Evolutionary conservation across 768 basidiomycete species (phyloP).

Genomic region (Macrolepiota fuliginosa): DNA sequence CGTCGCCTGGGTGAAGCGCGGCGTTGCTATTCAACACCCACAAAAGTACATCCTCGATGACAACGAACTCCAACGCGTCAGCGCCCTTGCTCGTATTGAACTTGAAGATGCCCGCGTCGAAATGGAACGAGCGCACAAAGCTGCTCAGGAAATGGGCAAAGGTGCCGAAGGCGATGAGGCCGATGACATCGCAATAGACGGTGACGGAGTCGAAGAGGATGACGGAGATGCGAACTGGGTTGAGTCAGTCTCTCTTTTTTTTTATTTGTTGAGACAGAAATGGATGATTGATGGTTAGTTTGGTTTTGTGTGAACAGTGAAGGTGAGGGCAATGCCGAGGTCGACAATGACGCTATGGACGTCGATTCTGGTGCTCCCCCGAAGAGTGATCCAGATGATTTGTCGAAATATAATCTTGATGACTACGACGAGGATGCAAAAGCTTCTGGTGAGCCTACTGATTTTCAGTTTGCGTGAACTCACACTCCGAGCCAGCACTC

Average conservation of each 20-base stretch:
- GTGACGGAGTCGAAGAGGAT: slow-evolving; percentile 41
- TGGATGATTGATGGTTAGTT: slow-evolving; percentile 15
- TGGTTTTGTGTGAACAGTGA: slow-evolving; percentile 26
- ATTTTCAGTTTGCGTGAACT: background rate
- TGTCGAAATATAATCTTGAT: slow-evolving; percentile 88
- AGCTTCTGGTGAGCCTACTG: slow-evolving; percentile 27
- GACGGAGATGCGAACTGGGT: slow-evolving; percentile 70
- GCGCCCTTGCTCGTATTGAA: slow-evolving; percentile 80
- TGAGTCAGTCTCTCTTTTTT: slow-evolving; percentile 62
- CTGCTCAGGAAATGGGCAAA: slow-evolving; percentile 67
- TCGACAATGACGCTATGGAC: slow-evolving; percentile 63
- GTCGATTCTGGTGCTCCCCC: slow-evolving; percentile 40
- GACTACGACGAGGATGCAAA: slow-evolving; percentile 82
- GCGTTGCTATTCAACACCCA: slow-evolving; percentile 73
- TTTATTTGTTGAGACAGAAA: slow-evolving; percentile 5
- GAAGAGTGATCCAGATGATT: slow-evolving; percentile 52
- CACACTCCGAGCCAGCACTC: slow-evolving; percentile 36
- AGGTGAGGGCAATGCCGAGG: slow-evolving; percentile 48
- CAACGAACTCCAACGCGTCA: slow-evolving; percentile 85
- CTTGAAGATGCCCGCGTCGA: slow-evolving; percentile 89
- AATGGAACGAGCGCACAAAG: slow-evolving; percentile 77
- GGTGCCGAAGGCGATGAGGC: slow-evolving; percentile 64
- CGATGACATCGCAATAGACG: slow-evolving; percentile 47
- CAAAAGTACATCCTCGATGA: slow-evolving; percentile 89
- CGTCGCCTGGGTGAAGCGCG: slow-evolving; percentile 79